A percentile compares a stretch with the other conserved stretches of the same genome.
phyloP scores from a whole-genome alignment of 352 stramenopile species.

The Phytophthora syringae region DNA sequence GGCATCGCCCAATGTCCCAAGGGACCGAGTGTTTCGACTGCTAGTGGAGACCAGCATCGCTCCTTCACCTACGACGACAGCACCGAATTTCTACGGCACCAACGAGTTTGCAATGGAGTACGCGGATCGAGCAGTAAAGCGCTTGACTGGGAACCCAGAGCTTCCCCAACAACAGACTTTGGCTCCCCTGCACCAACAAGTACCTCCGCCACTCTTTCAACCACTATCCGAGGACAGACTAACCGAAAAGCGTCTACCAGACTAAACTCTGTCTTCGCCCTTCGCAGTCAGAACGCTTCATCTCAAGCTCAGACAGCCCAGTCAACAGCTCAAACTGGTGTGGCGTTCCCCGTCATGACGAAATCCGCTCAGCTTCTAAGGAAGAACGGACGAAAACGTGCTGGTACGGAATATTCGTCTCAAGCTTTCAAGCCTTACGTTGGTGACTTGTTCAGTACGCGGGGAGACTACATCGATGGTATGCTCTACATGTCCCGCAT shows the following conservation, averaged over 20 bases:
- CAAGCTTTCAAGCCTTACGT: conserved; percentile 70
- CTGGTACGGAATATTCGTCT: conserved; percentile 34
- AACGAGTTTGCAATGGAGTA: conserved; percentile 80
- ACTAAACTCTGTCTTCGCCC: conserved; percentile 7
- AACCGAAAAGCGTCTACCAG: conserved; percentile 10
- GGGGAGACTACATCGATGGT: conserved; percentile 84
- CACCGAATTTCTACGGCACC: conserved; percentile 29
- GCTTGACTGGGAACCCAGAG: conserved; percentile 14
- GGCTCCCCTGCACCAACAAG: neutral
- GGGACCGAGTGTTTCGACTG: conserved; percentile 36
- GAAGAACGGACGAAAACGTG: conserved; percentile 60
- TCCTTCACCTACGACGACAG: conserved; percentile 1
- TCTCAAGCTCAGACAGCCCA: conserved; percentile 3
- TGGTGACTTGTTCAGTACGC: conserved; percentile 82
- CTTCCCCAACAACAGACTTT: conserved; percentile 7
- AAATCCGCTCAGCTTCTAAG: conserved; percentile 33
- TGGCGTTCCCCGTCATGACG: conserved; percentile 7
- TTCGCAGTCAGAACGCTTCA: conserved; percentile 1
- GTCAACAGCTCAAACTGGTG: conserved; percentile 1
- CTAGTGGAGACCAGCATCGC: conserved; percentile 52
- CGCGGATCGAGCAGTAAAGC: conserved; percentile 42
- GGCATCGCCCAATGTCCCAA: neutral
- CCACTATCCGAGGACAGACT: conserved; percentile 4
- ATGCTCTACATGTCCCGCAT: conserved; percentile 91
- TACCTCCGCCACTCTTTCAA: neutral